Conservation (phyloP, 345 rosid species). For the Camelina sativa region DNA sequence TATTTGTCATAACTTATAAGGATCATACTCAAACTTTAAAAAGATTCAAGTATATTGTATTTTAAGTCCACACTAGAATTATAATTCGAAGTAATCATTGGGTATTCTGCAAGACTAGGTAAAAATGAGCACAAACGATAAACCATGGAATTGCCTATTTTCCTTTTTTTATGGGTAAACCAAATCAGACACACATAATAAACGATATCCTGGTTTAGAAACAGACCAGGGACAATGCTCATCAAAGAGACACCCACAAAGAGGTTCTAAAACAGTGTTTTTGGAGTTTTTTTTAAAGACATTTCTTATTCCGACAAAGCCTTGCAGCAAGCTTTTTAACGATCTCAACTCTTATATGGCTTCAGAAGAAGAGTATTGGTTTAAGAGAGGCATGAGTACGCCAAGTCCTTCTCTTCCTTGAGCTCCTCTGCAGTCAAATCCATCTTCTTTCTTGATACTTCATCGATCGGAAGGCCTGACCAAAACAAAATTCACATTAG, state of each 20-base stretch:
- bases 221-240: conserved; percentile 31
- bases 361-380: conserved; percentile 4
- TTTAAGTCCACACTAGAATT: too few relatives aligned
- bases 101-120: too few relatives aligned
- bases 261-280: conserved; percentile 20
- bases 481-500: conserved; percentile 24
- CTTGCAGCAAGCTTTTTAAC: conserved; percentile 17
- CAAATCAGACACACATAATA: conserved; percentile 1
- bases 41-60: too few relatives aligned
- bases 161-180: conserved; percentile 4
- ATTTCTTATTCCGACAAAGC: conserved; percentile 40
- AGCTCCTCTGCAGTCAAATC: conserved; percentile 89
- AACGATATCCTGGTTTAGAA: conserved; percentile 29
- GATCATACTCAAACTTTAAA: not conserved
- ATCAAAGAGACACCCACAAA: conserved; percentile 9
- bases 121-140: not conserved
- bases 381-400: conserved; percentile 93
- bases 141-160: not conserved
- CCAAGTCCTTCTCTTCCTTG: conserved; percentile 89
- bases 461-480: conserved; percentile 82
- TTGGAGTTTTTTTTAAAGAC: conserved; percentile 15
- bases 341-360: conserved; percentile 24
- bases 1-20: not conserved
- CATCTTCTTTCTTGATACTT: conserved; percentile 93
- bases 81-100: too few relatives aligned